Evolutionary conservation across 352 stramenopile genomes (phyloP).

Genomic region (Discostella stelligera): DNA sequence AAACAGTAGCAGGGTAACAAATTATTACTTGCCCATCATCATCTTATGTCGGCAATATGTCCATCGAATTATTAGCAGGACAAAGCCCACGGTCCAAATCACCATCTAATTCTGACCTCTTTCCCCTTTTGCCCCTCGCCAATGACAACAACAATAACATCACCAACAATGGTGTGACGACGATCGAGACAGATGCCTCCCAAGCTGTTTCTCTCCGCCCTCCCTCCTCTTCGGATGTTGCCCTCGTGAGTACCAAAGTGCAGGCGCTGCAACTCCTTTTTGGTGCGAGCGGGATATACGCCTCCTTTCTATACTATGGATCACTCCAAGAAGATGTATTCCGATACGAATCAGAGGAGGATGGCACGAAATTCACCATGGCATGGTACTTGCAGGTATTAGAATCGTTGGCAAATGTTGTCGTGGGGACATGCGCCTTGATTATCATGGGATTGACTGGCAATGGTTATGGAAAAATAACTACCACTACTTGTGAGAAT

Average conservation of each 20-base stretch:
- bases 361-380: constrained; percentile 82
- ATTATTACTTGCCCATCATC: too few species aligned
- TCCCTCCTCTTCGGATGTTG: neutral
- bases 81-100: neutral
- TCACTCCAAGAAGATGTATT: constrained; percentile 85
- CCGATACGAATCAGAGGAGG: constrained; percentile 70
- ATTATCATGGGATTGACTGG: constrained; percentile 70
- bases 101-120: neutral
- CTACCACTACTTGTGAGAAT: neutral
- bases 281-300: constrained; percentile 84
- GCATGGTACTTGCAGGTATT: constrained; percentile 85
- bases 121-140: neutral
- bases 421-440: constrained; percentile 67
- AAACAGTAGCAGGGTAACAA: too few species aligned
- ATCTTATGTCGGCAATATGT: neutral
- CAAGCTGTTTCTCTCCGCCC: neutral
- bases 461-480: neutral
- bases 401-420: constrained; percentile 82
- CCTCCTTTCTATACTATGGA: constrained; percentile 84
- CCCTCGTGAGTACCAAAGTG: constrained; percentile 17
- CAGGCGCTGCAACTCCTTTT: constrained; percentile 79
- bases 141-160: neutral
- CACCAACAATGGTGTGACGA: neutral
- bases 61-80: neutral
- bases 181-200: neutral